These are phyloP conservation scores for Auriscalpium orientale DNA, from an alignment of 768 basidiomycete genomes.

Conservation along the genomic window DNA sequence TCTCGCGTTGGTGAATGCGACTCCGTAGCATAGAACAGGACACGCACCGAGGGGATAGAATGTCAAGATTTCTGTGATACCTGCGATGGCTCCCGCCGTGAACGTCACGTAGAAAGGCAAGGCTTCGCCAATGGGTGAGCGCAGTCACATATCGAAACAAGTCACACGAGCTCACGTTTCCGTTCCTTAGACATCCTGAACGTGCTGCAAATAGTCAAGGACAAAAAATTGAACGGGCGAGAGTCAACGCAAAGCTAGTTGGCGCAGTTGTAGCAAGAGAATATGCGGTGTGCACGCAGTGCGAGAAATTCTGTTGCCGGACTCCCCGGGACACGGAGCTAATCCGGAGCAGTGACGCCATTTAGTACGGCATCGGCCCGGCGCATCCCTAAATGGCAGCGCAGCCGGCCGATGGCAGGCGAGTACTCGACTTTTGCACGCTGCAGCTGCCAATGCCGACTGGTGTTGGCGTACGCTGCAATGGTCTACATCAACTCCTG, in stretches of 20 bases:
- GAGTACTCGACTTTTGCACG: not conserved
- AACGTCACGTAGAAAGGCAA: slow-evolving; percentile 87
- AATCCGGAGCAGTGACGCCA: not conserved
- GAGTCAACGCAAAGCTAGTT: too few relatives aligned
- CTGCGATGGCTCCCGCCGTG: slow-evolving; percentile 92
- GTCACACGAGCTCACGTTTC: slow-evolving; percentile 1
- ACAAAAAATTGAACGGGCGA: too few relatives aligned
- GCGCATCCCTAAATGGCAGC: too few relatives aligned
- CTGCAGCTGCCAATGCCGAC: slow-evolving; percentile 7
- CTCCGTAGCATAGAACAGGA: not conserved
- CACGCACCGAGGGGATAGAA: slow-evolving; percentile 84
- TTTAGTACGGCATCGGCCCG: not conserved
- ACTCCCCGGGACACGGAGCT: too few relatives aligned
- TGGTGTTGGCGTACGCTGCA: slow-evolving; percentile 24
- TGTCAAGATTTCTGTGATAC: slow-evolving; percentile 74
- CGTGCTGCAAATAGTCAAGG: too few relatives aligned
- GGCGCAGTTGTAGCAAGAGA: too few relatives aligned
- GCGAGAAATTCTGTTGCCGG: too few relatives aligned
- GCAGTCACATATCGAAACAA: not conserved
- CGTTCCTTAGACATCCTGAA: not conserved
- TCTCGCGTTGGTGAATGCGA: slow-evolving; percentile 1
- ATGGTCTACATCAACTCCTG: slow-evolving; percentile 90
- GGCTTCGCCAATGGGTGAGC: slow-evolving; percentile 34
- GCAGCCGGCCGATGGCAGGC: too few relatives aligned
- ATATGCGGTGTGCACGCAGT: too few relatives aligned